Conservation (phyloP, 257 asterid genomes). For the Lantana camara region DNA sequence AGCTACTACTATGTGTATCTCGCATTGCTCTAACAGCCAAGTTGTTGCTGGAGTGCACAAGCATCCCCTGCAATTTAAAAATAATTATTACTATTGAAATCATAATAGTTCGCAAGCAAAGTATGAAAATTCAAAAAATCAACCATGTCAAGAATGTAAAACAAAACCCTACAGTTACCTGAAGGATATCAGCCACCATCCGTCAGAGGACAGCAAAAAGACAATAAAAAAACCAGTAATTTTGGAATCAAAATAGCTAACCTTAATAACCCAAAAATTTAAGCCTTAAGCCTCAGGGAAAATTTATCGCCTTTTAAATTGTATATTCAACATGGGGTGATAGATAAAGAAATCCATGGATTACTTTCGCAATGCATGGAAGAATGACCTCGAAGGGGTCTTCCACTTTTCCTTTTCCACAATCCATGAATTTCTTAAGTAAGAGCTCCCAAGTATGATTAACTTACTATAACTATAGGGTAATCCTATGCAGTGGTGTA, state of each 20-base stretch:
- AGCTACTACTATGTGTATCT: constrained; percentile 44
- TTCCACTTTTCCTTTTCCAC: too few species aligned
- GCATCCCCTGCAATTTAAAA: constrained; percentile 60
- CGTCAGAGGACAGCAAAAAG: constrained; percentile 5
- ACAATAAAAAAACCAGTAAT: neutral
- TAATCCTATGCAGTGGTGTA: neutral
- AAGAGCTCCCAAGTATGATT: too few species aligned
- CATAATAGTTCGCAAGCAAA: constrained; percentile 17
- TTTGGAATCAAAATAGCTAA: too few species aligned
- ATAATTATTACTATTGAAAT: neutral
- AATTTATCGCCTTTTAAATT: too few species aligned
- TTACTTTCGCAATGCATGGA: too few species aligned
- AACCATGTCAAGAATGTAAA: constrained; percentile 20
- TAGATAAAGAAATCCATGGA: too few species aligned
- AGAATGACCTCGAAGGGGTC: too few species aligned
- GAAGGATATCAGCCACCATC: neutral
- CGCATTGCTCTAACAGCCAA: constrained; percentile 69
- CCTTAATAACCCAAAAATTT: too few species aligned
- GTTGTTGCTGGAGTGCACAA: constrained; percentile 76
- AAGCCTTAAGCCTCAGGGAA: too few species aligned
- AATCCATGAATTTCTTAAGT: too few species aligned
- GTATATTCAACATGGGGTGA: too few species aligned
- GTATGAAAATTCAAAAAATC: constrained; percentile 7
- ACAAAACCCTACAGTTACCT: constrained; percentile 2
- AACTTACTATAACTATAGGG: too few species aligned